Conservation (phyloP, 257 asterid species). For the Gentiana straminea region DNA sequence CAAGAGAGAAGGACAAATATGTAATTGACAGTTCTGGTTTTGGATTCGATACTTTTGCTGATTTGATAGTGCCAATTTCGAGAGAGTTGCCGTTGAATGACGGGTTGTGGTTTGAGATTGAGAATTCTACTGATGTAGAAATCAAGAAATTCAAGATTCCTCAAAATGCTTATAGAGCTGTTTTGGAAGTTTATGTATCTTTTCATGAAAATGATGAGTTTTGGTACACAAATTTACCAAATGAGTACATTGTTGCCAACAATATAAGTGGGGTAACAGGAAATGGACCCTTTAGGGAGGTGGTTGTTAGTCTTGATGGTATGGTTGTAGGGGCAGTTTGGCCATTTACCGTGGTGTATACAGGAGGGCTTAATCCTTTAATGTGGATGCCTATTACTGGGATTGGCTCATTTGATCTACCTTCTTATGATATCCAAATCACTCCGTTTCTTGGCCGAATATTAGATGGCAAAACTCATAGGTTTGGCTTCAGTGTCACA, state of each 20-base stretch:
- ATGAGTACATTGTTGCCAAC: slow-evolving; percentile 40
- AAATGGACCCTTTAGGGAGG: slow-evolving; percentile 77
- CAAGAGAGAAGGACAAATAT: slow-evolving; percentile 20
- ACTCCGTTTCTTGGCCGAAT: slow-evolving; percentile 48
- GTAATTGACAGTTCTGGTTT: slow-evolving; percentile 2
- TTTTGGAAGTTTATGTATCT: slow-evolving; percentile 65
- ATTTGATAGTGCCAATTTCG: slow-evolving; percentile 58
- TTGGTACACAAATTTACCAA: slow-evolving; percentile 57
- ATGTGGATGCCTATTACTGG: slow-evolving; percentile 70
- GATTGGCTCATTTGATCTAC: slow-evolving; percentile 70
- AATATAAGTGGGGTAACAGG: slow-evolving; percentile 32
- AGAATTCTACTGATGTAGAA: slow-evolving; percentile 36
- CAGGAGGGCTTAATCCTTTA: slow-evolving; percentile 74
- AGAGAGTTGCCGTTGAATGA: slow-evolving; percentile 51
- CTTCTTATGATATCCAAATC: slow-evolving; percentile 61
- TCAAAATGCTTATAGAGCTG: slow-evolving; percentile 43
- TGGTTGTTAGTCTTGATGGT: slow-evolving; percentile 40
- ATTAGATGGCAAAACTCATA: slow-evolving; percentile 50
- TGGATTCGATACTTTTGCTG: slow-evolving; percentile 31
- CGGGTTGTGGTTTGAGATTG: slow-evolving; percentile 68
- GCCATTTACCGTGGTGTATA: slow-evolving; percentile 70
- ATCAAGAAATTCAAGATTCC: slow-evolving; percentile 48
- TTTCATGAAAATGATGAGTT: slow-evolving; percentile 77
- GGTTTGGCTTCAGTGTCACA: slow-evolving; percentile 39
- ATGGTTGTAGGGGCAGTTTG: slow-evolving; percentile 47